phyloP scores from a whole-genome alignment of 2,329 filamentous ascomycete species.

The Microcera coccophila region DNA sequence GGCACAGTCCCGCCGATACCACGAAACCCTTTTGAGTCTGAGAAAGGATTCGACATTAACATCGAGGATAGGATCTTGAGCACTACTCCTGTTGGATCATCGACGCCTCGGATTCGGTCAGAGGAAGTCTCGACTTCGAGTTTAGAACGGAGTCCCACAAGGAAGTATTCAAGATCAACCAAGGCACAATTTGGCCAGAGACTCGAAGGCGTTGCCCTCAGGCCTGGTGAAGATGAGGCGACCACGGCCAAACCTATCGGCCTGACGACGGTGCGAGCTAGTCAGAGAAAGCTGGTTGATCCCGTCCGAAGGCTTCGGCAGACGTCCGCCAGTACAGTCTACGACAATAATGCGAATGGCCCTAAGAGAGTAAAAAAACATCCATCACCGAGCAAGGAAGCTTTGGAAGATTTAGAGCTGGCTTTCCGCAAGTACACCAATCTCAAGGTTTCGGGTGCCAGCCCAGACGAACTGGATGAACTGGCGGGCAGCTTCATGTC shows the following conservation, averaged over 20 bases:
- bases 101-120: constrained; percentile 34
- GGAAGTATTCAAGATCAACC: background rate
- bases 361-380: constrained; percentile 38
- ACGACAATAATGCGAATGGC: background rate
- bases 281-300: constrained; percentile 5
- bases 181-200: constrained; percentile 5
- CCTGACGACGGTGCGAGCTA: background rate
- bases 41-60: constrained; percentile 36
- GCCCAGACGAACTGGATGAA: constrained; percentile 29
- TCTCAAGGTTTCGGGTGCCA: constrained; percentile 14
- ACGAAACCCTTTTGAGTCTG: constrained; percentile 33
- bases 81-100: constrained; percentile 34
- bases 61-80: constrained; percentile 38
- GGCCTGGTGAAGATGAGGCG: constrained; percentile 1
- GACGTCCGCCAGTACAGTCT: constrained; percentile 2
- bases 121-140: constrained; percentile 15
- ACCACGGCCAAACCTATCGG: background rate
- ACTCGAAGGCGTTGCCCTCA: constrained; percentile 1
- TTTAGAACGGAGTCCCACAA: constrained; percentile 12
- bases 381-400: constrained; percentile 42
- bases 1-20: constrained; percentile 4
- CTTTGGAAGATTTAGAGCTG: constrained; percentile 36
- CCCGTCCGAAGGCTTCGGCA: constrained; percentile 8
- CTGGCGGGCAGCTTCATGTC: constrained; percentile 21
- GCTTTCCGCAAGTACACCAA: constrained; percentile 33